Conservation (phyloP, 1,139 yeast species). For the Kodamaea ohmeri region DNA sequence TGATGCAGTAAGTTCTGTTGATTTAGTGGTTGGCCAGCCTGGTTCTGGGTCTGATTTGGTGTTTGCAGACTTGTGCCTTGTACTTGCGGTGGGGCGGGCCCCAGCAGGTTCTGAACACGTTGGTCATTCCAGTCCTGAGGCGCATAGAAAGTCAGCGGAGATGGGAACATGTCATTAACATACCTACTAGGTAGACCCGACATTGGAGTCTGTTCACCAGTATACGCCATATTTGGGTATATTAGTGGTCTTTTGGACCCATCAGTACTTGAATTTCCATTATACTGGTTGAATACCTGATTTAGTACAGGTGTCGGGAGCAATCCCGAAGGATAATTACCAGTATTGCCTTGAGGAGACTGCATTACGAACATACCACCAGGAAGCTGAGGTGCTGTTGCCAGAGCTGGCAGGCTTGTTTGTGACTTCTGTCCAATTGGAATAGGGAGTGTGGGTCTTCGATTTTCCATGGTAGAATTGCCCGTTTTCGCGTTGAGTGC, state of each 20-base stretch:
- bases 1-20: slow-evolving; percentile 6
- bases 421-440: slow-evolving; percentile 42
- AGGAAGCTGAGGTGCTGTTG: slow-evolving; percentile 42
- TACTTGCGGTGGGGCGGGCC: neutral
- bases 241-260: slow-evolving; percentile 14
- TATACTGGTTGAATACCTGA: slow-evolving; percentile 26
- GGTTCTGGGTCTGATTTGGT: slow-evolving; percentile 1
- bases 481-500: slow-evolving; percentile 22
- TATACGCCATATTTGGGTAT: slow-evolving; percentile 11
- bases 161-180: slow-evolving; percentile 54
- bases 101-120: slow-evolving; percentile 3
- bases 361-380: slow-evolving; percentile 24
- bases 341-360: slow-evolving; percentile 25
- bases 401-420: slow-evolving; percentile 44
- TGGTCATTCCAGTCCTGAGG: slow-evolving; percentile 40
- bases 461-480: slow-evolving; percentile 30
- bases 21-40: neutral
- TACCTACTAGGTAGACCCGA: slow-evolving; percentile 51
- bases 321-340: slow-evolving; percentile 20
- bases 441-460: slow-evolving; percentile 40
- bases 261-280: slow-evolving; percentile 7
- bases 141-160: slow-evolving; percentile 50
- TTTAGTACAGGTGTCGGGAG: slow-evolving; percentile 40
- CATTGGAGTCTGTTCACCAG: slow-evolving; percentile 49
- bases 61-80: slow-evolving; percentile 2